Conservation (phyloP, 441 rosid genomes). For the Populus hybrid region DNA sequence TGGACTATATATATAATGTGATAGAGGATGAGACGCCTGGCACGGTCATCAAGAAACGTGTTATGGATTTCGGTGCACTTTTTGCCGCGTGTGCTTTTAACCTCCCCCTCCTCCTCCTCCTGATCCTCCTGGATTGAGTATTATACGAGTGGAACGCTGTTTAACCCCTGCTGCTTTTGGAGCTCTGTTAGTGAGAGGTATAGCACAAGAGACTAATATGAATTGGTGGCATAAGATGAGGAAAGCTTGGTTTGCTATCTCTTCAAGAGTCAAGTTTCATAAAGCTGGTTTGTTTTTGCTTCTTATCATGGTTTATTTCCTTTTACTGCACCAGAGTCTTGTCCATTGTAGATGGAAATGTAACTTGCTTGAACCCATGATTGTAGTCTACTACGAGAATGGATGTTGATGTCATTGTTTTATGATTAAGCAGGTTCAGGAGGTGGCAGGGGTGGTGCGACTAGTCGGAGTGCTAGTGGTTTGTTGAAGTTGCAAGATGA, state of each 20-base stretch:
- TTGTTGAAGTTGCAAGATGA: not conserved
- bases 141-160: not conserved
- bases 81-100: not conserved
- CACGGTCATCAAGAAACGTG: not conserved
- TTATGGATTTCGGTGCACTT: not conserved
- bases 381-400: not conserved
- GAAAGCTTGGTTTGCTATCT: not conserved
- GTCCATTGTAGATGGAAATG: not conserved
- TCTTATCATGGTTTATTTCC: not conserved
- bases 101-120: not conserved
- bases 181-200: not conserved
- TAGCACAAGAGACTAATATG: not conserved
- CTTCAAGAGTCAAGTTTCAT: not conserved
- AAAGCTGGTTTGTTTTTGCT: not conserved
- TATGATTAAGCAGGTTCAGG: not conserved
- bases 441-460: not conserved
- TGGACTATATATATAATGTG: not conserved
- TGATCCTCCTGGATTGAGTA: not conserved
- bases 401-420: not conserved
- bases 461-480: not conserved
- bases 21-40: not conserved
- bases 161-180: not conserved
- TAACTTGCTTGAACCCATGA: not conserved
- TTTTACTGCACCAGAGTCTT: not conserved
- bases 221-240: not conserved